Base-by-base conservation (phyloP, 1,139 yeast species). In the Kodamaea sp. region DNA sequence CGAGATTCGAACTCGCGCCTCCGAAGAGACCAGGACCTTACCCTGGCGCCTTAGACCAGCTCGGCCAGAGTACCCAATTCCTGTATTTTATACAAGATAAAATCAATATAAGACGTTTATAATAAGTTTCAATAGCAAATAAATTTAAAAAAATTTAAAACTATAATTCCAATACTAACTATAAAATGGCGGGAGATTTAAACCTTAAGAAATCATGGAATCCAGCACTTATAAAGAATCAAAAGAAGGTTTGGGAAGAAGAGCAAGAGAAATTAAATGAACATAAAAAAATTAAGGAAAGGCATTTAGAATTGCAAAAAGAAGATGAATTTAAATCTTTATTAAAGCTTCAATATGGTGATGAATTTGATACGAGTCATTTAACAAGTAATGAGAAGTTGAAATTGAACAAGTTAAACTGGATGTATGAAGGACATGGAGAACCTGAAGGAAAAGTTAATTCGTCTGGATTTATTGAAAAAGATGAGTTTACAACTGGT, bases 181-280 rank as follows among this genome's bases (percentile, higher is more conserved):
- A 8, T 6, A 44, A 20, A 20, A 71, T 70, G 76, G 87, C 94
- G 2, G 89, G 94, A 6, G 96, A 90, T 61, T 70, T 90, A 47
- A 90, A 90, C 58, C 63, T 89, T 42, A 84, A 90, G 63, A 92
- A 92, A 60, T 90, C 97, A 43, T 92, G 97, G 97, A 89, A 90
- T 59, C 97, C 97, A 3, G 90, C 86, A 31, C 70, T 87, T 37
- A 69, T 85, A 52, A 85, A 85, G 62, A 92, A 92, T 68, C 90
- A 84, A 62, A 83, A 81, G 50, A 84, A 82, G 55, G 92, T 90
- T 27, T 85, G 95, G 95, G 73, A 81, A 50, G 74, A 71, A 41
- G 97, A 92, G 55, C 90, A 88, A 54, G 83, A 82, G 37, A 81
- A 86, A 20, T 65, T 88, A 7, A 77, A 78, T 25, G 95, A 88